Base-by-base conservation (phyloP, 2,329 filamentous ascomycete species). In the Xylariaceae sp. region DNA sequence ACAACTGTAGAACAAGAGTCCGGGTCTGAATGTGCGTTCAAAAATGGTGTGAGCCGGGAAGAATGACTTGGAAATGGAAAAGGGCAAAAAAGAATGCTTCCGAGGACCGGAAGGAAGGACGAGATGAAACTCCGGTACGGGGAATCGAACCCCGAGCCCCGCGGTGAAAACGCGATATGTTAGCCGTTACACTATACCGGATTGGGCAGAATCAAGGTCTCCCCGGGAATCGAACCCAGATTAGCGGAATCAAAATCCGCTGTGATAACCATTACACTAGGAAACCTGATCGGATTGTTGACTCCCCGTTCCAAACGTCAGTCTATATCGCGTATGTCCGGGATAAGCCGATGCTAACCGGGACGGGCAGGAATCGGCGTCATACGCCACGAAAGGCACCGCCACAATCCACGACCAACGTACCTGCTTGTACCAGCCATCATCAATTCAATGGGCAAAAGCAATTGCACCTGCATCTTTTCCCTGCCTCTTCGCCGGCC, bases 211-310 rank as follows among this genome's bases (percentile, higher is more conserved):
- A 61, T 35, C 39, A 30, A 60, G 62, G 61, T 58, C 58, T 61
- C 61, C 61, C 61, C 8, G 61, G 55, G 62, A 64, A 64, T 64
- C 62, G 60, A 62, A 62, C 62, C 56, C 62, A 59, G 60, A 64
- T 64, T 35, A 58, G 55, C 55, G 62, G 62, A 64, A 64, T 64
- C 62, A 64, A 62, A 64, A 64, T 64, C 62, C 62, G 55, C 62
- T 60, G 60, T 64, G 62, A 58, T 64, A 62, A 64, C 60, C 60
- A 64, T 64, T 64, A 64, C 60, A 64, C 62, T 58, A 64, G 60
- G 61, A 63, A 63, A 63, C 61, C 61, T 42, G 30, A 59, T 35
- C 37, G 30, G 15, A 6, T 51, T 17, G 9, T 51, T 35, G 49
- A 50, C 30, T 17, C 4, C 34, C 42, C 9, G 11, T 5, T 11